Evolutionary conservation across 768 basidiomycete species (phyloP).

Genomic region (Mycena polygramma): DNA sequence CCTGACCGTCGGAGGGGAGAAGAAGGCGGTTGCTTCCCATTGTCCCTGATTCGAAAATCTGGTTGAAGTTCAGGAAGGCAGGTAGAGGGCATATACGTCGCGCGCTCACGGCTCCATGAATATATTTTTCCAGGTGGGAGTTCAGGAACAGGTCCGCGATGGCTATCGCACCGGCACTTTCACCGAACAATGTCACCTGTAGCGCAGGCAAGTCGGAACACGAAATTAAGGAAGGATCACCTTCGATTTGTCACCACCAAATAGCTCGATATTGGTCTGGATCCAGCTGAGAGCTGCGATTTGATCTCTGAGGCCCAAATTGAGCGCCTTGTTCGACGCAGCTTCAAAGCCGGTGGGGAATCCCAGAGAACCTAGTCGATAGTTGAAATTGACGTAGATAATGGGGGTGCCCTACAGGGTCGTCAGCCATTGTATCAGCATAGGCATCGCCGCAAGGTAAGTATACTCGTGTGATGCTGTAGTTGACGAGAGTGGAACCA

Average conservation of each 20-base stretch:
- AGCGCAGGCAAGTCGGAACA: not conserved
- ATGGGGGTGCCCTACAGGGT: slow-evolving; percentile 50
- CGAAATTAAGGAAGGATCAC: slow-evolving; percentile 33
- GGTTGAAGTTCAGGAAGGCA: not conserved
- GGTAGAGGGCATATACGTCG: not conserved
- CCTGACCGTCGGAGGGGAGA: slow-evolving; percentile 45
- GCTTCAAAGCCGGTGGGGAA: slow-evolving; percentile 56
- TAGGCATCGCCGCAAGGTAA: not conserved
- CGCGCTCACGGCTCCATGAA: slow-evolving; percentile 47
- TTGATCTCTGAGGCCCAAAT: slow-evolving; percentile 56
- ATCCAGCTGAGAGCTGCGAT: slow-evolving; percentile 59
- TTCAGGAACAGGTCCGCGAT: slow-evolving; percentile 52
- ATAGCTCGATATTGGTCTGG: slow-evolving; percentile 63
- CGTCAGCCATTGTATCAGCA: not conserved
- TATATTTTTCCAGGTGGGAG: slow-evolving; percentile 43
- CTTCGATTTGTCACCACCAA: slow-evolving; percentile 65
- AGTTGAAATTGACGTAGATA: slow-evolving; percentile 62
- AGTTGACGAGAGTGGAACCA: slow-evolving; percentile 42
- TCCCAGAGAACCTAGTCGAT: slow-evolving; percentile 60
- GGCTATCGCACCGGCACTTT: slow-evolving; percentile 62
- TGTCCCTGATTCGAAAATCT: slow-evolving; percentile 60
- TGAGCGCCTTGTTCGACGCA: slow-evolving; percentile 46
- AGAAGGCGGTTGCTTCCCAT: slow-evolving; percentile 44
- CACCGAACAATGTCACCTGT: slow-evolving; percentile 59
- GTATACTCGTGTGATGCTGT: slow-evolving; percentile 38